Conservation (phyloP, 164 flowering plant genomes). For the Aristolochia californica region DNA sequence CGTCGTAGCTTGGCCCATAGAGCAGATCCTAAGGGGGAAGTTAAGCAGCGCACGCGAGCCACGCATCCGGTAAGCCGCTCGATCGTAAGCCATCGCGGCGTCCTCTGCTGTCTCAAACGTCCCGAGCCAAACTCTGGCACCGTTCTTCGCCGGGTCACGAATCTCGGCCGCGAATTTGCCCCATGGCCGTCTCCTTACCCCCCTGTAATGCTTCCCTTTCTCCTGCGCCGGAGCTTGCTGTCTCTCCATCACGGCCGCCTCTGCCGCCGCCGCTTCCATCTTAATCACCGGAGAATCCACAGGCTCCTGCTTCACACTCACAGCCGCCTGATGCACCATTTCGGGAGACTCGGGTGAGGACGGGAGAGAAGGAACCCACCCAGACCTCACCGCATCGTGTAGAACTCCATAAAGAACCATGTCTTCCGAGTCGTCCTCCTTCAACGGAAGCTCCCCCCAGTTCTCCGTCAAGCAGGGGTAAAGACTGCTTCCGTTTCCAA, state of each 20-base stretch:
- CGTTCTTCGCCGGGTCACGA: slow-evolving; percentile 38
- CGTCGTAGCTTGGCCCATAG: neutral
- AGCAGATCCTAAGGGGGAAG: slow-evolving; percentile 26
- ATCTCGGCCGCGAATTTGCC: slow-evolving; percentile 40
- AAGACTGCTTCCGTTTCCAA: slow-evolving; percentile 20
- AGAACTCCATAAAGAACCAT: slow-evolving; percentile 60
- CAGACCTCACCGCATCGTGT: slow-evolving; percentile 48
- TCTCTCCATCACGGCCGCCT: neutral
- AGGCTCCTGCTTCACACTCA: slow-evolving; percentile 21
- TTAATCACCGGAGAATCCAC: slow-evolving; percentile 2
- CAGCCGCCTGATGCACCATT: neutral
- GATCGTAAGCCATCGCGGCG: slow-evolving; percentile 36
- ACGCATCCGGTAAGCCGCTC: slow-evolving; percentile 36
- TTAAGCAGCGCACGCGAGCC: slow-evolving; percentile 35
- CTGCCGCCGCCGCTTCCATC: neutral
- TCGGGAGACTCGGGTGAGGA: neutral
- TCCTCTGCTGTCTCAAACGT: slow-evolving; percentile 40
- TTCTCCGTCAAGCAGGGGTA: slow-evolving; percentile 48
- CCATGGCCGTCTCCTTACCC: slow-evolving; percentile 39
- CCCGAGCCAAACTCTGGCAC: slow-evolving; percentile 43
- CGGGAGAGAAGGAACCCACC: slow-evolving; percentile 45
- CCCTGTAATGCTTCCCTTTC: slow-evolving; percentile 34
- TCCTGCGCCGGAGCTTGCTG: slow-evolving; percentile 4
- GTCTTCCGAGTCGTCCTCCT: slow-evolving; percentile 73
- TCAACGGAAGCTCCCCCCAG: slow-evolving; percentile 79